These are phyloP conservation scores for rapeseed (Brassica napus) DNA, from an alignment of 345 rosid species.

Conservation along the genomic window DNA sequence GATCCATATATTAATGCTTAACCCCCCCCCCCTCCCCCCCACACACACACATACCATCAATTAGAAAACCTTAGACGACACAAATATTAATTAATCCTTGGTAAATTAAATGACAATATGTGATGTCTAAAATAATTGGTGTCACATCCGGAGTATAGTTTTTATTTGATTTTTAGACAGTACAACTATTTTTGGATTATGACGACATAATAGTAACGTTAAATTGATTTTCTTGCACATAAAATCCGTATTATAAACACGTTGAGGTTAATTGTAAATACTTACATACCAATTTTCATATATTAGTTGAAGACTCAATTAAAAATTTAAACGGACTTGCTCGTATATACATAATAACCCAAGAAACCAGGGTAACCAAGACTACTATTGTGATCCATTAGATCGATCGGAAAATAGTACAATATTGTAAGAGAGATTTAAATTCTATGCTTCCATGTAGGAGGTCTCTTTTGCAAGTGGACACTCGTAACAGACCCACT, in stretches of 20 bases:
- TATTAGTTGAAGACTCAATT: not conserved
- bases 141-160: not conserved
- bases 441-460: constrained; percentile 32
- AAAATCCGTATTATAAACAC: not conserved
- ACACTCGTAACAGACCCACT: constrained; percentile 19
- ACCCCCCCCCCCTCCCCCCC: not conserved
- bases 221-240: not conserved
- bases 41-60: too few relatives aligned
- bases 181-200: not conserved
- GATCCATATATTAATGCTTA: not conserved
- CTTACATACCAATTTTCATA: too few relatives aligned
- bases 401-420: not conserved
- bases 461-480: constrained; percentile 32
- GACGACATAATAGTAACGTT: not conserved
- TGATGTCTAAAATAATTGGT: not conserved
- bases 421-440: not conserved
- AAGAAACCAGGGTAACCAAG: not conserved
- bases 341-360: not conserved
- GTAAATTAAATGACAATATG: not conserved
- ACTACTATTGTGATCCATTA: not conserved
- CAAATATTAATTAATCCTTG: not conserved
- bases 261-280: not conserved
- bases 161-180: not conserved
- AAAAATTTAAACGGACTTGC: not conserved
- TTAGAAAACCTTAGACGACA: not conserved